These are phyloP conservation scores for Tuber magnatum DNA, from an alignment of 495 filamentous ascomycete genomes.

Conservation along the genomic window DNA sequence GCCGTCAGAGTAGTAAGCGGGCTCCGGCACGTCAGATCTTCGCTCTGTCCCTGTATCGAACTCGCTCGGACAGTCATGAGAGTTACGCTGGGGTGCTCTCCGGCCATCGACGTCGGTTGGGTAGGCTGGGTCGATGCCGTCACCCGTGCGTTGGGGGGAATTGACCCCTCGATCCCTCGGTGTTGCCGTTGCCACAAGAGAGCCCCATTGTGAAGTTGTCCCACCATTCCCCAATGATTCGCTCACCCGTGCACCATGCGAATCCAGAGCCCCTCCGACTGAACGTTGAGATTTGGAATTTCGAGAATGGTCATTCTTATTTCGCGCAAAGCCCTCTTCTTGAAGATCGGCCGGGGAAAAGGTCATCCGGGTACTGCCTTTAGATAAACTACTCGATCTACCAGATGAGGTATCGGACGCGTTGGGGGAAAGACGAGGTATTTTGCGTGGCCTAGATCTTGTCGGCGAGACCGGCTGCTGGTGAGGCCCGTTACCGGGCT, in stretches of 20 bases:
- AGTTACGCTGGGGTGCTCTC: not conserved
- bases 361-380: constrained; percentile 1
- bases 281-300: not conserved
- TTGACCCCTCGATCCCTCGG: not conserved
- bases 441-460: not conserved
- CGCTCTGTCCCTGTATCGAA: not conserved
- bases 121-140: not conserved
- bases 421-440: not conserved
- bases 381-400: not conserved
- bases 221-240: not conserved
- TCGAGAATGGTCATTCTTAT: not conserved
- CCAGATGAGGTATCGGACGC: constrained; percentile 1
- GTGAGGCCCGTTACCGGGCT: not conserved
- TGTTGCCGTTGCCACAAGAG: not conserved
- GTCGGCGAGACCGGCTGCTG: not conserved
- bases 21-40: not conserved
- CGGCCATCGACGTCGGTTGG: not conserved
- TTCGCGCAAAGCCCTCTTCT: not conserved
- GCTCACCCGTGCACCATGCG: not conserved
- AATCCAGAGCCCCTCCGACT: not conserved
- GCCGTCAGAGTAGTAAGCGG: constrained; percentile 5
- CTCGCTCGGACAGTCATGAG: not conserved
- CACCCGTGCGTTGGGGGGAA: not conserved
- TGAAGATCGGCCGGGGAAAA: not conserved
- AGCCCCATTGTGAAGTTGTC: not conserved